Evolutionary conservation across 345 rosid genomes (phyloP).

Genomic region (Corchorus capsularis): DNA sequence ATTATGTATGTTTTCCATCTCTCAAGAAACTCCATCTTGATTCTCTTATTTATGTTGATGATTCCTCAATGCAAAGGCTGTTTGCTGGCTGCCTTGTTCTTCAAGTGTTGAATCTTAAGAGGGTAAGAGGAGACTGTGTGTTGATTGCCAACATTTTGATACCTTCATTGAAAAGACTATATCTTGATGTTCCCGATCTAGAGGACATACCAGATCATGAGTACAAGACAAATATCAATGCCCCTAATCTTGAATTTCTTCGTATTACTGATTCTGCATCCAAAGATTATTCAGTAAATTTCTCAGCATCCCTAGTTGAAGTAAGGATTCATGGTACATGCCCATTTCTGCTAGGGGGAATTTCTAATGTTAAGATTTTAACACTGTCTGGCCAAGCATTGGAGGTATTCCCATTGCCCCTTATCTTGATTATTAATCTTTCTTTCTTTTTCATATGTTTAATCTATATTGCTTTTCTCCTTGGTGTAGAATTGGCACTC

Average conservation of each 20-base stretch:
- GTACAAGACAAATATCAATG: not conserved
- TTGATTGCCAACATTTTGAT: not conserved
- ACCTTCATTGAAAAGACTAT: not conserved
- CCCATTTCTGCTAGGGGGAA: not conserved
- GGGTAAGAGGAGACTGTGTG: not conserved
- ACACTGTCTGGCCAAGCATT: not conserved
- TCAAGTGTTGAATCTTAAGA: not conserved
- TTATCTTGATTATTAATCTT: no score
- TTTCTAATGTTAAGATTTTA: not conserved
- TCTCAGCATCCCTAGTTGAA: not conserved
- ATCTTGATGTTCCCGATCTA: not conserved
- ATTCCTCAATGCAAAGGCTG: not conserved
- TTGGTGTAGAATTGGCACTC: not conserved
- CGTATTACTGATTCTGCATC: not conserved
- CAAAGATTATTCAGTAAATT: not conserved
- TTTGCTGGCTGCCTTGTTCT: not conserved
- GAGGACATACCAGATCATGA: not conserved
- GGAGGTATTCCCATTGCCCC: not conserved
- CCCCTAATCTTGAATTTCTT: not conserved
- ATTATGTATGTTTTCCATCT: not conserved
- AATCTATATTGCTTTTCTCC: not conserved
- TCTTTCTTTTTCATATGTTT: no score
- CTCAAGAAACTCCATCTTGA: not conserved
- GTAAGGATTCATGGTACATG: not conserved
- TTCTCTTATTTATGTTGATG: not conserved